Percentiles rank a stretch among this genome's conserved stretches.
These are phyloP conservation scores for Saururus chinensis DNA, from an alignment of 164 flowering plant genomes.

Conservation along the genomic window DNA sequence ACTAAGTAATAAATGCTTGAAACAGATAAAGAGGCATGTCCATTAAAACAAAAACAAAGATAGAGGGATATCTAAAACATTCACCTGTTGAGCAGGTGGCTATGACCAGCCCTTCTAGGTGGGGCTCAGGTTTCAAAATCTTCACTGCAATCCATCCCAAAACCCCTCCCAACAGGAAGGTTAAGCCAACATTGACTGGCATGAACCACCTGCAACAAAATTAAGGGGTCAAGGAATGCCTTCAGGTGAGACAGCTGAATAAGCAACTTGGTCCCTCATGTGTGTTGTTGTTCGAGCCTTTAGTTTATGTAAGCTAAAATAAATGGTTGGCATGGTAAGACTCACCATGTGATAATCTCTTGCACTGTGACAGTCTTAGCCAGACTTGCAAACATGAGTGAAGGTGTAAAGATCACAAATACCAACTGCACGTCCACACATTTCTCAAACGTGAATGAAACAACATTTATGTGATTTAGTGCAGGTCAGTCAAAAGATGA, in stretches of 20 bases:
- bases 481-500: too few species aligned
- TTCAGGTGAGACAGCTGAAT: too few species aligned
- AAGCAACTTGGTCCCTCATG: too few species aligned
- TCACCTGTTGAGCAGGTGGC: conserved; percentile 79
- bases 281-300: too few species aligned
- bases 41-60: too few species aligned
- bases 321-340: too few species aligned
- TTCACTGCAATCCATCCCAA: conserved; percentile 84
- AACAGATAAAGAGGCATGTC: too few species aligned
- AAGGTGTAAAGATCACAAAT: conserved; percentile 73
- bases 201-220: conserved; percentile 78
- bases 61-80: too few species aligned
- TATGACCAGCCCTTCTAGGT: conserved; percentile 66
- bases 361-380: conserved; percentile 68
- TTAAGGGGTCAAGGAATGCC: neutral
- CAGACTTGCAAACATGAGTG: conserved; percentile 67
- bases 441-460: too few species aligned
- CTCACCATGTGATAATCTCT: conserved; percentile 83
- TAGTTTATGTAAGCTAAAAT: too few species aligned
- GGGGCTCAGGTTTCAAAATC: conserved; percentile 51
- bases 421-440: conserved; percentile 46
- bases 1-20: too few species aligned
- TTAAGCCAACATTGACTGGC: conserved; percentile 77
- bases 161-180: conserved; percentile 60
- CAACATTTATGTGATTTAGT: neutral